Conservation (phyloP, 2,329 filamentous ascomycete species). For the Alternaria brassicae region DNA sequence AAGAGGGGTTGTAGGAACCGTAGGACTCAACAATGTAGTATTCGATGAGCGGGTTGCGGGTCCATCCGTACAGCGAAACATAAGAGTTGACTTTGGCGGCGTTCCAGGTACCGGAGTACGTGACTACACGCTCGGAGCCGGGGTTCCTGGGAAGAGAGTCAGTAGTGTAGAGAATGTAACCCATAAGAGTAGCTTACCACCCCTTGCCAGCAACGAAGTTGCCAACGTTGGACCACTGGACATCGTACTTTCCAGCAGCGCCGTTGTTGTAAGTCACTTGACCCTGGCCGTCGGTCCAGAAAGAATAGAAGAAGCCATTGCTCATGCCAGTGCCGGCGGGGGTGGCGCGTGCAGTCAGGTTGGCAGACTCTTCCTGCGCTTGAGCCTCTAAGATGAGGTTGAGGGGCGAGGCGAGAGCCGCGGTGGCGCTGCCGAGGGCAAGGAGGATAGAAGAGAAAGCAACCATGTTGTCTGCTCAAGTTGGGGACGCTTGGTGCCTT, state of each 20-base stretch:
- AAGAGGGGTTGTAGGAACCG: slow-evolving; percentile 59
- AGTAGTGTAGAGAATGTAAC: background rate
- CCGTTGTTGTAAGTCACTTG: slow-evolving; percentile 64
- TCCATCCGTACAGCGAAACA: slow-evolving; percentile 67
- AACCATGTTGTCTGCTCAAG: slow-evolving; percentile 31
- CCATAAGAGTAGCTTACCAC: slow-evolving; percentile 47
- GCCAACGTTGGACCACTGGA: slow-evolving; percentile 58
- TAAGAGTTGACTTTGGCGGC: slow-evolving; percentile 59
- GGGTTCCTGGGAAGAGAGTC: slow-evolving; percentile 47
- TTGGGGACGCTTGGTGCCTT: slow-evolving; percentile 18
- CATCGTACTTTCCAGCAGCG: slow-evolving; percentile 52
- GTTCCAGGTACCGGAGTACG: slow-evolving; percentile 58
- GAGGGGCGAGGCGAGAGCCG: slow-evolving; percentile 39
- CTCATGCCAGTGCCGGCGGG: slow-evolving; percentile 37
- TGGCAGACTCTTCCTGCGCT: slow-evolving; percentile 17
- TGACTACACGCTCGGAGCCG: slow-evolving; percentile 58
- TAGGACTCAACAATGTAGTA: slow-evolving; percentile 66
- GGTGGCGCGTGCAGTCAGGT: slow-evolving; percentile 26
- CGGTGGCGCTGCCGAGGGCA: slow-evolving; percentile 36
- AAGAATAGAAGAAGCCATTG: slow-evolving; percentile 54
- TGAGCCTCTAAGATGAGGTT: slow-evolving; percentile 29
- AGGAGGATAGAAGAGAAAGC: slow-evolving; percentile 40
- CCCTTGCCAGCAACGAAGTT: slow-evolving; percentile 66
- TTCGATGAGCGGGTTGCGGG: slow-evolving; percentile 61
- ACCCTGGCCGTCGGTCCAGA: slow-evolving; percentile 63